Base-by-base conservation (phyloP, 176 grass and related monocot species). In the Avena insularis region DNA sequence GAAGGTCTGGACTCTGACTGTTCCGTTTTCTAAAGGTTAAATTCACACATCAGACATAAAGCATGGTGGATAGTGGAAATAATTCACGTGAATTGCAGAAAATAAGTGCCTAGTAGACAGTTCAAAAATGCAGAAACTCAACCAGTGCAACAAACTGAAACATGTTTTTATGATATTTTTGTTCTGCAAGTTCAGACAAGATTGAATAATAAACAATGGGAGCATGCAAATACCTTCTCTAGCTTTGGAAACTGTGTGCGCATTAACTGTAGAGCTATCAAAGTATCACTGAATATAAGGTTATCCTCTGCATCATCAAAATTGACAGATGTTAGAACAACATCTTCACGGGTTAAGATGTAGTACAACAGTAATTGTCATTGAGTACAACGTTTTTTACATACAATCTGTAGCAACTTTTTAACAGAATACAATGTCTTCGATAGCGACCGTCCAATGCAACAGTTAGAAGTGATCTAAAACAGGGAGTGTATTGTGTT, bases 181-280 rank as follows among this genome's bases (percentile, higher is more conserved):
- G 29, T 81, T 71, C 1, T 78, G 9, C 8, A 87, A 69, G 58
- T 78, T 73, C 27, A 78, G 33, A 61, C 17, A 77, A 59, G 75
- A 65, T 21, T 9, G 12, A 11, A n/a, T 75, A 12, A 12, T 19
- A 48, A 6, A 10, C 2, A 79, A 76, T 14, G 31, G 27, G 53
- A 11, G 16, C 38, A 65, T 63, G 38, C 11, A 19, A 83, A 84
- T 87, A 92, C 92, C 90, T 97, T 97, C 56, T 97, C 92, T 58
- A 92, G 36, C 75, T 87, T 97, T 57, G 95, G 95, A 77, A 97
- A 97, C 25, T 97, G 95, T 40, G 90, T 40, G 40, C 82, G 88
- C 95, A 97, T 97, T 84, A 97, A 91, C 79, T 92, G 95, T 81
- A 97, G 95, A 87, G 95, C 95, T 74, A 97, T 85, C 72, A 88